Evolutionary conservation across 1,139 yeast genomes (phyloP).

Genomic region (Pichia sp.): DNA sequence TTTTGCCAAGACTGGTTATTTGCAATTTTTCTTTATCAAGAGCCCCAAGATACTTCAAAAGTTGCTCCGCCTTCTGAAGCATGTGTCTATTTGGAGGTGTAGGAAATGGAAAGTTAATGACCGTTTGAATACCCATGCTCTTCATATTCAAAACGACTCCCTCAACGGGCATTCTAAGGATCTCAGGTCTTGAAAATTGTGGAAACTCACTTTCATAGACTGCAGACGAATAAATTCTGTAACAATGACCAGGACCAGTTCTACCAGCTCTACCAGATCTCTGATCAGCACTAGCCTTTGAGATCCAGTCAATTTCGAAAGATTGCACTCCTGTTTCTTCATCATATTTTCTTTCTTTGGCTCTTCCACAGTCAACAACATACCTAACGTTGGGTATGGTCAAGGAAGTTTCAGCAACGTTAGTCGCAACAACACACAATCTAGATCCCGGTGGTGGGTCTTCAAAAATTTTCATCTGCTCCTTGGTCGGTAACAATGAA

Average conservation of each 20-base stretch:
- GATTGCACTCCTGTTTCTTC: constrained; percentile 89
- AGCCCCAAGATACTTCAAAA: constrained; percentile 77
- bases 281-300: constrained; percentile 94
- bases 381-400: constrained; percentile 95
- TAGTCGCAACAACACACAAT: constrained; percentile 90
- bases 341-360: constrained; percentile 82
- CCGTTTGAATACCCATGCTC: constrained; percentile 91
- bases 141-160: constrained; percentile 93
- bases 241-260: constrained; percentile 98
- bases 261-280: constrained; percentile 99
- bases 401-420: constrained; percentile 95
- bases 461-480: constrained; percentile 91
- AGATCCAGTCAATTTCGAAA: constrained; percentile 86
- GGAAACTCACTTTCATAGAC: constrained; percentile 82
- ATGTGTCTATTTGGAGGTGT: constrained; percentile 76
- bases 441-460: constrained; percentile 82
- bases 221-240: constrained; percentile 91
- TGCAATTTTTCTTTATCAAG: constrained; percentile 43
- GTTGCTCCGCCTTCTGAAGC: constrained; percentile 60
- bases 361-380: constrained; percentile 92
- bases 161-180: constrained; percentile 91
- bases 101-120: constrained; percentile 92
- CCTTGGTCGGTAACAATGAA: constrained; percentile 84
- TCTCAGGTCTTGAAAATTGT: constrained; percentile 84
- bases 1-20: constrained; percentile 74